phyloP scores from a whole-genome alignment of 2,329 filamentous ascomycete genomes.

The Fusarium begoniae region DNA sequence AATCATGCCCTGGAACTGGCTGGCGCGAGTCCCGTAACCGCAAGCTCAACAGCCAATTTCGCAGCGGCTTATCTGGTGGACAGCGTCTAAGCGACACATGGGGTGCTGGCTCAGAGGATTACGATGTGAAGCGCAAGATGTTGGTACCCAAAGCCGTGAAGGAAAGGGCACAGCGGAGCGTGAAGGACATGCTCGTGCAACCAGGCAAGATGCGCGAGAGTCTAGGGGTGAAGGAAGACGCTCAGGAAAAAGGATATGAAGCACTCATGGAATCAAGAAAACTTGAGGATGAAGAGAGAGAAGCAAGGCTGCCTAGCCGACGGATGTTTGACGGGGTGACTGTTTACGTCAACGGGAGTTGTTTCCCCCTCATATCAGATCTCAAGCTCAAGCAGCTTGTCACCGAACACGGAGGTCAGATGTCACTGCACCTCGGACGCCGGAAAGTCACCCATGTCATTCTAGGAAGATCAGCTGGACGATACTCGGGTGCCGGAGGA shows the following conservation, averaged over 20 bases:
- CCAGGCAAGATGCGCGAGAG: constrained; percentile 55
- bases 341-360: constrained; percentile 90
- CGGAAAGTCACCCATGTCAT: constrained; percentile 87
- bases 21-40: constrained; percentile 77
- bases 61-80: constrained; percentile 64
- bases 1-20: constrained; percentile 68
- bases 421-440: constrained; percentile 76
- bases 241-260: constrained; percentile 34
- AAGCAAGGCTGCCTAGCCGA: constrained; percentile 37
- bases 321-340: constrained; percentile 75
- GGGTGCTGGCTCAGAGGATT: constrained; percentile 69
- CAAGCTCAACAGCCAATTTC: constrained; percentile 78
- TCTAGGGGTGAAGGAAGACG: background rate
- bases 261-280: constrained; percentile 45
- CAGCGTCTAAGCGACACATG: constrained; percentile 70
- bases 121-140: constrained; percentile 55
- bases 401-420: constrained; percentile 74
- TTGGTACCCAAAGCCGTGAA: constrained; percentile 56
- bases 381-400: constrained; percentile 85
- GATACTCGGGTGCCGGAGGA: constrained; percentile 68
- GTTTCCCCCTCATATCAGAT: constrained; percentile 82
- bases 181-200: constrained; percentile 63
- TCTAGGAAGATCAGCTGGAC: constrained; percentile 68
- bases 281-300: constrained; percentile 62
- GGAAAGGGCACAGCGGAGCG: constrained; percentile 53